Evolutionary conservation across 2,329 filamentous ascomycete genomes (phyloP).

Genomic region (Aspergillus brasiliensis): DNA sequence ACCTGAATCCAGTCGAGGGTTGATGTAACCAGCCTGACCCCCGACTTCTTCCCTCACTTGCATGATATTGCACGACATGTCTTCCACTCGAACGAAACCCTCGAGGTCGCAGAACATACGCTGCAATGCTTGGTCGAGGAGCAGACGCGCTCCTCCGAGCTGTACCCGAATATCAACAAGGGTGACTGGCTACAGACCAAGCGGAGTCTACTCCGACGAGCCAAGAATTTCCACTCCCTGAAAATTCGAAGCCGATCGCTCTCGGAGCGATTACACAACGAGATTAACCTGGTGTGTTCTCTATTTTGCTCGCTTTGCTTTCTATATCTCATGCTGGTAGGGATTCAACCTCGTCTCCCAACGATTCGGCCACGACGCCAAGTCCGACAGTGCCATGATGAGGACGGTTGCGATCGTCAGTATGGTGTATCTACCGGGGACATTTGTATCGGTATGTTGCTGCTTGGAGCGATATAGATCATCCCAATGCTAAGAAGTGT

Average conservation of each 20-base stretch:
- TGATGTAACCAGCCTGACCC: conserved; percentile 3
- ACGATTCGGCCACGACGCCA: conserved; percentile 24
- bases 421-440: conserved; percentile 32
- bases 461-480: neutral
- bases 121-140: conserved; percentile 26
- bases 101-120: conserved; percentile 35
- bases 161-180: conserved; percentile 6
- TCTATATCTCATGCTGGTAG: neutral
- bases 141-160: conserved; percentile 17
- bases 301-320: neutral
- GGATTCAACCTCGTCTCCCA: conserved; percentile 39
- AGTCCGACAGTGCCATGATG: conserved; percentile 33
- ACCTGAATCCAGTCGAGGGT: conserved; percentile 10
- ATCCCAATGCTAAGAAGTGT: neutral
- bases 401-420: conserved; percentile 32
- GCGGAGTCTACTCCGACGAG: conserved; percentile 22
- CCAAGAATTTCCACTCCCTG: conserved; percentile 31
- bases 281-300: conserved; percentile 34
- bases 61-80: conserved; percentile 38
- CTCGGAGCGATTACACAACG: conserved; percentile 34
- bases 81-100: conserved; percentile 34
- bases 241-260: conserved; percentile 30
- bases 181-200: conserved; percentile 1
- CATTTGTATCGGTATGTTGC: conserved; percentile 31
- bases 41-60: conserved; percentile 29